A percentile compares a stretch with the other conserved stretches of the same genome.
phyloP scores from a whole-genome alignment of 345 rosid species.

The Eucalyptus polyanthemos region DNA sequence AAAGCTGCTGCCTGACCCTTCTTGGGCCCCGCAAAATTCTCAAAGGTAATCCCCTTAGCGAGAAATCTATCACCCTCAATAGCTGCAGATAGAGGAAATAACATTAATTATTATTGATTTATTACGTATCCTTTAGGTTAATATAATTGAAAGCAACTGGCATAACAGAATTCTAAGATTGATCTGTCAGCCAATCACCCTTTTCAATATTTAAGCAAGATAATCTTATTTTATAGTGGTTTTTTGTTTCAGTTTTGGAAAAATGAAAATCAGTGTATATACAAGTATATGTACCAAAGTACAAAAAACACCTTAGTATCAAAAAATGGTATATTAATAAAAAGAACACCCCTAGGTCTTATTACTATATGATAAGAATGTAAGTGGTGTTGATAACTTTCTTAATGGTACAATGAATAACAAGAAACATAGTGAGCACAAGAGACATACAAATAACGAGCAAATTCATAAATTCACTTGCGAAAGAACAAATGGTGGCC shows the following conservation, averaged over 20 bases:
- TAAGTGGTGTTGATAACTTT: background rate
- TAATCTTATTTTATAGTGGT: too few relatives aligned
- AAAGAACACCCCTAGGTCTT: too few relatives aligned
- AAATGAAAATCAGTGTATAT: too few relatives aligned
- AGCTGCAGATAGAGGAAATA: background rate
- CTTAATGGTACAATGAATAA: background rate
- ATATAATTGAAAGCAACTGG: background rate
- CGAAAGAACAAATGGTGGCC: background rate
- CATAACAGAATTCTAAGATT: background rate
- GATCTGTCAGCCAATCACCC: too few relatives aligned
- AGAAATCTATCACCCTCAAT: slow-evolving; percentile 2
- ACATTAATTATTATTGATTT: background rate
- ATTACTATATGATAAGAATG: background rate
- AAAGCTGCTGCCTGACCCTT: slow-evolving; percentile 13
- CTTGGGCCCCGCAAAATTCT: slow-evolving; percentile 7
- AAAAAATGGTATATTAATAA: too few relatives aligned
- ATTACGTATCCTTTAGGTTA: background rate
- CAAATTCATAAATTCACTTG: background rate
- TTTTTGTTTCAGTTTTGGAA: too few relatives aligned
- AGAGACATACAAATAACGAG: background rate
- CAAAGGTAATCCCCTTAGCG: background rate
- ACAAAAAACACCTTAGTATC: too few relatives aligned
- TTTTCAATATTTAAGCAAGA: too few relatives aligned
- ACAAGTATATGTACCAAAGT: too few relatives aligned
- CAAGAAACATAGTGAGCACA: background rate